These are phyloP conservation scores for Kalmusia sp. DNA, from an alignment of 2,329 filamentous ascomycete species.

Conservation along the genomic window DNA sequence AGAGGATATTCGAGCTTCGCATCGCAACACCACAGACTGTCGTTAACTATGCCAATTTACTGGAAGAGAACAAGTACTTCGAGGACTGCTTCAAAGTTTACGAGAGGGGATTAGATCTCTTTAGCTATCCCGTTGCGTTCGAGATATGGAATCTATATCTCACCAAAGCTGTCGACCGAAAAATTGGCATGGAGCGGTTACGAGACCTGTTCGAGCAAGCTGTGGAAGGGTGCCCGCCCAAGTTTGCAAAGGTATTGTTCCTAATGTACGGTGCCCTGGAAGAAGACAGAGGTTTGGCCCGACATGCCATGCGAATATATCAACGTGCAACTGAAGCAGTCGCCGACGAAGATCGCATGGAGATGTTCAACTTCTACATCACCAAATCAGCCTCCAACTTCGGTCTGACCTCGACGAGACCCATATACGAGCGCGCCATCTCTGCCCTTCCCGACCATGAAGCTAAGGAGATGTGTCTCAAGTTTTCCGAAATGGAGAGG, in stretches of 20 bases:
- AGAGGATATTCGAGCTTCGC: slow-evolving; percentile 95
- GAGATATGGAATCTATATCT: slow-evolving; percentile 99
- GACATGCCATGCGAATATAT: slow-evolving; percentile 99
- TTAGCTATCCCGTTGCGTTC: slow-evolving; percentile 97
- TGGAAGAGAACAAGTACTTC: slow-evolving; percentile 94
- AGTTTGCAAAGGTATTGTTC: slow-evolving; percentile 94
- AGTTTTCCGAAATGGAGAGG: slow-evolving; percentile 97
- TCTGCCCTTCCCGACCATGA: slow-evolving; percentile 90
- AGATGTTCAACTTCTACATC: slow-evolving; percentile 99
- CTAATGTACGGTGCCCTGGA: slow-evolving; percentile 98
- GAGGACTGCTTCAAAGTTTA: slow-evolving; percentile 98
- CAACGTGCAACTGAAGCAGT: slow-evolving; percentile 95
- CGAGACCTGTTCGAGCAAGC: slow-evolving; percentile 97
- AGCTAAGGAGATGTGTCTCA: slow-evolving; percentile 97
- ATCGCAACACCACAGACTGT: slow-evolving; percentile 98
- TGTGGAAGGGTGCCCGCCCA: slow-evolving; percentile 90
- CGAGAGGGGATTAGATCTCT: slow-evolving; percentile 95
- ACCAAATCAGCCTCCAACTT: slow-evolving; percentile 99
- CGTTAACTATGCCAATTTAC: slow-evolving; percentile 94
- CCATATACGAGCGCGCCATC: slow-evolving; percentile 96
- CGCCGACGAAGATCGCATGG: slow-evolving; percentile 88
- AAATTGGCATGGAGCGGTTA: slow-evolving; percentile 92
- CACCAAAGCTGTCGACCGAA: slow-evolving; percentile 94
- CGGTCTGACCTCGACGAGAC: slow-evolving; percentile 88
- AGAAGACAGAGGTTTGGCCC: slow-evolving; percentile 90